Evolutionary conservation across 192 early-diverging fungal genomes (phyloP).

Genomic region (Dissophora globulifera): DNA sequence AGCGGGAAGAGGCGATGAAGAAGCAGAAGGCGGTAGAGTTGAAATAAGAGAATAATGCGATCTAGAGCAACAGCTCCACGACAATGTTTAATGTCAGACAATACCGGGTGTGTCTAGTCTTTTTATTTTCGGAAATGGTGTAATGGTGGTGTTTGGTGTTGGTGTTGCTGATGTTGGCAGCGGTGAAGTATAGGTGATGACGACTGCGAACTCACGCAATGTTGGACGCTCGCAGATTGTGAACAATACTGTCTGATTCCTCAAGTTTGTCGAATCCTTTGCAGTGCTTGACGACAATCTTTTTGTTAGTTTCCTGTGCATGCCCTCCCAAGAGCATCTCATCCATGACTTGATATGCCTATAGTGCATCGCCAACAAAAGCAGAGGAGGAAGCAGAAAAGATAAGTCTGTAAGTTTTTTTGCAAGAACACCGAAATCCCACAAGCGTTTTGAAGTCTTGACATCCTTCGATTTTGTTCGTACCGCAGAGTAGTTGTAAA

Average conservation of each 20-base stretch:
- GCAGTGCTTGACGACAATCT: constrained; percentile 52
- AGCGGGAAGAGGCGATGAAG: constrained; percentile 33
- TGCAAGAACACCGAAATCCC: too few species aligned
- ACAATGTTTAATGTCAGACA: too few species aligned
- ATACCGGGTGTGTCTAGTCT: too few species aligned
- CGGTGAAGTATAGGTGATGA: not conserved
- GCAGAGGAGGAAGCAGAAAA: not conserved
- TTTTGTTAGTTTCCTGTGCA: constrained; percentile 55
- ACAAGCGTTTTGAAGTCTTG: too few species aligned
- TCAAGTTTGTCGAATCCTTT: constrained; percentile 54
- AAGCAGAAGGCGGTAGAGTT: not conserved
- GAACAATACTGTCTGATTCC: constrained; percentile 50
- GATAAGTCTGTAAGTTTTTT: not conserved
- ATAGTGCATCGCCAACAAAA: constrained; percentile 1
- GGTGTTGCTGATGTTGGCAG: not conserved
- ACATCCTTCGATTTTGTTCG: not conserved
- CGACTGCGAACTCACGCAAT: constrained; percentile 25
- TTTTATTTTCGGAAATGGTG: too few species aligned
- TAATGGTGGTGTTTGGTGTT: too few species aligned
- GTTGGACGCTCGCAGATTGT: constrained; percentile 49
- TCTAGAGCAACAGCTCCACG: too few species aligned
- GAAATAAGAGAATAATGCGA: too few species aligned
- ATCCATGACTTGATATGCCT: constrained; percentile 60
- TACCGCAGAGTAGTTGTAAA: constrained; percentile 64
- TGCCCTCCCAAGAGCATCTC: constrained; percentile 56